Evolutionary conservation across 768 basidiomycete species (phyloP), one percentile per base, ranked within the genome.

Genomic region (Rhizopogon vinicolor): DNA sequence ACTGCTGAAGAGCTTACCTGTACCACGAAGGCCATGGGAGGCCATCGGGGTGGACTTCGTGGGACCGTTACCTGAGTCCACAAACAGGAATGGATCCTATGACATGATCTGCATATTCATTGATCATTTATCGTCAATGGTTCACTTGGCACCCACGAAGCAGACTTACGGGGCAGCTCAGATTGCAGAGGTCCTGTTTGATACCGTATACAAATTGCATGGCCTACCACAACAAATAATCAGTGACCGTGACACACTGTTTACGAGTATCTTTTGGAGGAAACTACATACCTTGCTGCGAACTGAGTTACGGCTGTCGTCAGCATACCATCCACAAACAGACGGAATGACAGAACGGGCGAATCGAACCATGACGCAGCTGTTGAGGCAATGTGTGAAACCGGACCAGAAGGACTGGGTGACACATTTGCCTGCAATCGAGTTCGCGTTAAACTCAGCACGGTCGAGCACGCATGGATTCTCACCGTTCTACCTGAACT

Each of bases 31-130:
- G 18, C 75, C 72, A 0, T 75, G 72, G 72, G 62, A 65, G 3
- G 67, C 71, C 0, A 72, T 77, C 0, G 70, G 64, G 0, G 76
- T 76, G 63, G 75, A 77, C 60, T 77, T 77, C 44, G 58, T 76
- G 0, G 75, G 66, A 0, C 68, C 66, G 18, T 67, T 76, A 41
- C 74, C 71, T 37, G 55, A 52, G 22, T 56, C 28, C 0, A 9
- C 18, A 2, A 18, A 60, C 0, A 67, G 31, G 29, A 68, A 73
- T 48, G 65, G 60, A 50, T 37, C 70, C 3, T 65, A 57, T 52
- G 67, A 70, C 4, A 53, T 72, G 28, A 51, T 66, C 51, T 40
- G 33, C 35, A 13, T 37, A 9, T 49, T 63, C 22, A 13, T 55
- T 54, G 58, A 68, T 54, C 49, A 14, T 33, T 65, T 22, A 51